A percentile compares a stretch with the other conserved stretches of the same genome.
Evolutionary conservation across 129 eudicot genomes (phyloP).

Genomic region (Lonicera japonica): DNA sequence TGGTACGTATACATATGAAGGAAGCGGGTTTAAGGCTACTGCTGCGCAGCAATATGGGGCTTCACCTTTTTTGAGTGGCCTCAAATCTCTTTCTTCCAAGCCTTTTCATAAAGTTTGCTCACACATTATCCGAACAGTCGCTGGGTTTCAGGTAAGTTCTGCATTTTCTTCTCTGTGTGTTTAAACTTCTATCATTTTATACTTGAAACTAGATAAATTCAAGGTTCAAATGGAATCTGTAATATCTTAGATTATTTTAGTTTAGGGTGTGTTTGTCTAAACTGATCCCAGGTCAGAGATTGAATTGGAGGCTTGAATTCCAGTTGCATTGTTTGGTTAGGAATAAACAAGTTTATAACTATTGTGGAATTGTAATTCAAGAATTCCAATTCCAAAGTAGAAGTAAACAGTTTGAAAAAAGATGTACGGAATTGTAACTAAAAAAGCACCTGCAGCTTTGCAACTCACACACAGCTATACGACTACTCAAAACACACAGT

Average conservation of each 20-base stretch:
- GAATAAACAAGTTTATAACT: too few species aligned
- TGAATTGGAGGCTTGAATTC: too few species aligned
- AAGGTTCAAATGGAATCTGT: not conserved
- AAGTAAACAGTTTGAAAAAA: too few species aligned
- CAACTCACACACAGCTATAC: too few species aligned
- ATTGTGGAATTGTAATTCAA: too few species aligned
- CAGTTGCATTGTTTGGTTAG: too few species aligned
- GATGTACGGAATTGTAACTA: too few species aligned
- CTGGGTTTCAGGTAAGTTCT: constrained; percentile 73
- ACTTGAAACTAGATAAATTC: not conserved
- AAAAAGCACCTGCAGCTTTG: too few species aligned
- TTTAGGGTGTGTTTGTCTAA: not conserved
- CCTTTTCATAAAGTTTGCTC: constrained; percentile 98
- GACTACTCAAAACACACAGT: too few species aligned
- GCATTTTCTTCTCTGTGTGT: not conserved
- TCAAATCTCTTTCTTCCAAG: constrained; percentile 76
- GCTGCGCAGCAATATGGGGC: constrained; percentile 98
- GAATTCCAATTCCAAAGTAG: too few species aligned
- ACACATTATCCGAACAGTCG: constrained; percentile 87
- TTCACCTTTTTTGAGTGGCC: constrained; percentile 91
- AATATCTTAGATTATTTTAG: not conserved
- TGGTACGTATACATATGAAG: constrained; percentile 94
- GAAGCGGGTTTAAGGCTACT: constrained; percentile 97
- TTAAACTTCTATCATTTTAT: not conserved
- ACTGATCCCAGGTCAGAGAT: not conserved